phyloP scores from a whole-genome alignment of 345 rosid species.

The Salix viminalis region DNA sequence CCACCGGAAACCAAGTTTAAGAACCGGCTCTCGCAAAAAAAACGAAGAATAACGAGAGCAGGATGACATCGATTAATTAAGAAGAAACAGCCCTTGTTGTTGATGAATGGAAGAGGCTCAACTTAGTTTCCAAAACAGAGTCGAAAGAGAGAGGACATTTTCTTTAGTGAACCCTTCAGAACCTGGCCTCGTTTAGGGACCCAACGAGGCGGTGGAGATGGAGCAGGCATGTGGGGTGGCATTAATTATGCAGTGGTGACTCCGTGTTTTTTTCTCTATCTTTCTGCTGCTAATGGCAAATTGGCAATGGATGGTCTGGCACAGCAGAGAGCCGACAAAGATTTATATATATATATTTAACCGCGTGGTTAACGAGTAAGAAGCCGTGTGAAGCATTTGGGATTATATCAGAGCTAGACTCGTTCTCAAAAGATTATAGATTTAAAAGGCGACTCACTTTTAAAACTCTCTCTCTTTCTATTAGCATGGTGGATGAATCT shows the following conservation, averaged over 20 bases:
- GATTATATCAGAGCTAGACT: neutral
- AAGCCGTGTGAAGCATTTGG: neutral
- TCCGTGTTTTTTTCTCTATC: rapidly evolving
- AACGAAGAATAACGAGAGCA: neutral
- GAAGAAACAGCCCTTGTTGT: neutral
- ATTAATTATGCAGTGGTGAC: neutral
- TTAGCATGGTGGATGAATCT: neutral
- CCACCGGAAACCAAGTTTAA: neutral
- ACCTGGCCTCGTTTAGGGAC: constrained; percentile 50
- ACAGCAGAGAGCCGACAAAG: neutral
- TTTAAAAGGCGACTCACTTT: neutral
- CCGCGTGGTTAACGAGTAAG: neutral
- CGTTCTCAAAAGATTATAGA: neutral
- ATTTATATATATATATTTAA: neutral
- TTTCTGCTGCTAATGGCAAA: neutral
- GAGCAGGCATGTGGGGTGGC: neutral
- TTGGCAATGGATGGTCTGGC: neutral
- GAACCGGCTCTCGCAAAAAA: neutral
- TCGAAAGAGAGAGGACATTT: constrained; percentile 12
- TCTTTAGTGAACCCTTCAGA: constrained; percentile 28
- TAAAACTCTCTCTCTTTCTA: neutral
- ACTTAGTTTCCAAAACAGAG: constrained; percentile 14
- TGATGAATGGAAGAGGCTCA: neutral
- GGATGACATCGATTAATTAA: neutral
- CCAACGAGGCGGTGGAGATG: constrained; percentile 16